Evolutionary conservation across 305 asterid genomes (phyloP), one percentile per base, ranked within the genome.

Genomic region (Striga hermonthica): DNA sequence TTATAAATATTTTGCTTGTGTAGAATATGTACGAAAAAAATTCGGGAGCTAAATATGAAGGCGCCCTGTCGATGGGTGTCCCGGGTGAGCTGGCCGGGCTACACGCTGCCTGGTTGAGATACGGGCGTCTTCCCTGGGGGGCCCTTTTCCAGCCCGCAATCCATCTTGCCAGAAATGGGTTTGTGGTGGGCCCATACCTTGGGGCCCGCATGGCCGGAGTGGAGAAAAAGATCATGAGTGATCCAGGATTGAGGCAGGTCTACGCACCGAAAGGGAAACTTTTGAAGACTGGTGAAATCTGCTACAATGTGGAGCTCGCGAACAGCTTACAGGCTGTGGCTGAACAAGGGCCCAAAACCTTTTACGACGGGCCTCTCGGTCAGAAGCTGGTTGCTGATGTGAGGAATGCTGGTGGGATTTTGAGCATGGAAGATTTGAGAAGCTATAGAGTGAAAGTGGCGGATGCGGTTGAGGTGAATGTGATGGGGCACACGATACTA

Each of bases 31-130:
- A 87, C 59, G 89, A 72, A 72, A 57, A 69, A 52, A 80, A 86
- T 62, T 67, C 48, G 5, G 72, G 35, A 22, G 79, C 84, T 44
- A 89, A 89, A 77, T 56, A 22, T 62, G 4, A 4, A 4, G 97
- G 98, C 37, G 87, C 91, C 37, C 65, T 92, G 55, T 72, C 97
- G 1, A 87, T 86, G 87, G 98, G 93, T 3, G 90, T 85, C 59
- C 98, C 98, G 0, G 91, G 98, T 52, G 98, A 92, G 78, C 11
- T 87, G 74, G 98, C 97, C 0, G 98, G 98, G 61, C 95, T 92
- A 50, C 83, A 92, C 10, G 69, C 11, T 35, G 97, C 94, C 22
- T 92, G 98, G 97, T 60, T 69, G 66, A 87, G 67, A 66, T 72
- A 73, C 31, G 98, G 98, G 37, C 84, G 77, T 57, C 66, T 92